These are phyloP conservation scores for Planoprotostelium fungivorum DNA, from an alignment of 78 protist genomes.

Conservation along the genomic window DNA sequence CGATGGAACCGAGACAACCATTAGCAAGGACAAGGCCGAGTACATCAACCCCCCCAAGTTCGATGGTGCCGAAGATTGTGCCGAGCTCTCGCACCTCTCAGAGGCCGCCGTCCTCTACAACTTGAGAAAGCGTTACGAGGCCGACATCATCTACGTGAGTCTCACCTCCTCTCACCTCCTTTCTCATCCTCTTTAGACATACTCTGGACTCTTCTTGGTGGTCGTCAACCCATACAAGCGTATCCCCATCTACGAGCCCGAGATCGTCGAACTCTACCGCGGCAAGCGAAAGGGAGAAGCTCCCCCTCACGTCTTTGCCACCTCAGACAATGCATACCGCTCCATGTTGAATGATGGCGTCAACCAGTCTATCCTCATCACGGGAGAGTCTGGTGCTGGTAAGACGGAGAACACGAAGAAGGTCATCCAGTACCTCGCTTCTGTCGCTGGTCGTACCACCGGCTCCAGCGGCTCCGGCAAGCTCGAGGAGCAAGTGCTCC, in stretches of 20 bases:
- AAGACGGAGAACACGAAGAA: slow-evolving; percentile 82
- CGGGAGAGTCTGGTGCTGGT: slow-evolving; percentile 98
- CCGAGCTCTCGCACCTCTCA: slow-evolving; percentile 78
- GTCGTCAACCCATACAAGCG: slow-evolving; percentile 90
- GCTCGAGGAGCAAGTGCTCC: slow-evolving; percentile 81
- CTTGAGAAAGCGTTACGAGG: slow-evolving; percentile 72
- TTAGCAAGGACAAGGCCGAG: slow-evolving; percentile 59
- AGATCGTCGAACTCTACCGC: slow-evolving; percentile 71
- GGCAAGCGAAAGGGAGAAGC: slow-evolving; percentile 70
- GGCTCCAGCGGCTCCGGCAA: slow-evolving; percentile 14
- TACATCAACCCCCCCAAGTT: slow-evolving; percentile 77
- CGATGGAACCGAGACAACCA: slow-evolving; percentile 22
- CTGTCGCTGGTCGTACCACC: slow-evolving; percentile 75
- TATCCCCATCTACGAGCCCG: slow-evolving; percentile 78
- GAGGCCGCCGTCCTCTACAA: slow-evolving; percentile 88
- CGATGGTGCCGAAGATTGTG: slow-evolving; percentile 87
- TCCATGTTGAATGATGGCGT: slow-evolving; percentile 72
- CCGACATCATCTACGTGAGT: slow-evolving; percentile 76
- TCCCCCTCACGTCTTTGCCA: slow-evolving; percentile 86
- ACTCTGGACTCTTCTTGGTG: slow-evolving; percentile 87
- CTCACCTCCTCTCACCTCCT: background rate
- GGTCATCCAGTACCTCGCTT: slow-evolving; percentile 93
- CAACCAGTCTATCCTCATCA: slow-evolving; percentile 84
- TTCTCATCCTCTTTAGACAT: slow-evolving; percentile 46
- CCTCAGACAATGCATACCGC: slow-evolving; percentile 83